Evolutionary conservation across 2,329 filamentous ascomycete species (phyloP).

Genomic region (Arthrobotrys conoides): DNA sequence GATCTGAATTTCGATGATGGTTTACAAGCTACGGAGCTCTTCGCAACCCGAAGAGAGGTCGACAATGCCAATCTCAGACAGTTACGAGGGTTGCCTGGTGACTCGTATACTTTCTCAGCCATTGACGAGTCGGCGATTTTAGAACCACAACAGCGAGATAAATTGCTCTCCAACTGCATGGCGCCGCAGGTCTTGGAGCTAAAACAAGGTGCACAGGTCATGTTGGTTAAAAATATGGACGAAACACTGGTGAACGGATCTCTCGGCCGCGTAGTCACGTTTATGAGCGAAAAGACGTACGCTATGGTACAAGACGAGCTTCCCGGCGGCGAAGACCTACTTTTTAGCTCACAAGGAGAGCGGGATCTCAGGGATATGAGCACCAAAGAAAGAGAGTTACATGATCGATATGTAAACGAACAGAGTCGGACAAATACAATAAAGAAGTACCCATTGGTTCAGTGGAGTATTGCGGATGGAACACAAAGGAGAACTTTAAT

Average conservation of each 20-base stretch:
- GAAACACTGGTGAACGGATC: constrained; percentile 94
- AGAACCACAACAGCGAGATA: constrained; percentile 80
- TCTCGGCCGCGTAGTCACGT: constrained; percentile 84
- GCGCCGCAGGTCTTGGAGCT: constrained; percentile 83
- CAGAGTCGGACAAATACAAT: constrained; percentile 72
- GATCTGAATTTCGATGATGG: constrained; percentile 80
- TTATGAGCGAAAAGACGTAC: constrained; percentile 79
- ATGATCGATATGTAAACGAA: constrained; percentile 68
- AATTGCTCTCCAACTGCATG: constrained; percentile 90
- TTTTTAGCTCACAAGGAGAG: constrained; percentile 67
- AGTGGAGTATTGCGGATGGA: constrained; percentile 85
- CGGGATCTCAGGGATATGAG: constrained; percentile 14
- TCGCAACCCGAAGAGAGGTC: constrained; percentile 90
- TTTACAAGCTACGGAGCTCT: constrained; percentile 88
- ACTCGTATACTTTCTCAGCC: constrained; percentile 78
- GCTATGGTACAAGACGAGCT: constrained; percentile 69
- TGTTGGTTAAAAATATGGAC: constrained; percentile 99
- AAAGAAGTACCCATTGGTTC: constrained; percentile 83
- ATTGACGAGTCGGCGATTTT: constrained; percentile 77
- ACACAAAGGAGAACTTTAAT: constrained; percentile 82
- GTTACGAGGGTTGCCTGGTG: constrained; percentile 79
- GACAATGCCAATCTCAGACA: constrained; percentile 85
- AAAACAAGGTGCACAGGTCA: constrained; percentile 94
- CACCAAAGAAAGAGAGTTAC: constrained; percentile 68
- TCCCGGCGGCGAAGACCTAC: constrained; percentile 70